phyloP scores from a whole-genome alignment of 345 rosid species.

The Gossypium arboreum region DNA sequence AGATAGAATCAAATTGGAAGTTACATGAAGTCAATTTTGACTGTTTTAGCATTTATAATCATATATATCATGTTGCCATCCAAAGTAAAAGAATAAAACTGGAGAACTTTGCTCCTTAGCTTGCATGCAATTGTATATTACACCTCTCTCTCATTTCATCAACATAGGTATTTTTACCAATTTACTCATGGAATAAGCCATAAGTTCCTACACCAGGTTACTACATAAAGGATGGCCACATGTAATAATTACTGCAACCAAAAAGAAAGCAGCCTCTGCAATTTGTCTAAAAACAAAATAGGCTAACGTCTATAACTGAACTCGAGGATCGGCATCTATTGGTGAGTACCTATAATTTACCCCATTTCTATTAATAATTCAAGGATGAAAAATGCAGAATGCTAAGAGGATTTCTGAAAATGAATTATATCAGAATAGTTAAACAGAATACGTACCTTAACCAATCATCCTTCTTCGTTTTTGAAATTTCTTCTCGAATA shows the following conservation, averaged over 20 bases:
- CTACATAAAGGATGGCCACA: neutral
- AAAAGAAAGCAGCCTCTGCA: neutral
- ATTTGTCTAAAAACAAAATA: neutral
- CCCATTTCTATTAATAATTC: neutral
- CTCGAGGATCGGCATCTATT: neutral
- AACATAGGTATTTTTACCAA: neutral
- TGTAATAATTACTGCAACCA: neutral
- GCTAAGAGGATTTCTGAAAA: slow-evolving; percentile 4
- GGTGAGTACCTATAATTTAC: neutral
- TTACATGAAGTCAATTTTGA: neutral
- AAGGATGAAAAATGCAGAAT: neutral
- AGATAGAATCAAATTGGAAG: neutral
- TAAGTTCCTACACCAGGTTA: neutral
- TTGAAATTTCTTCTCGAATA: slow-evolving; percentile 49
- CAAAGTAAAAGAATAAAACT: neutral
- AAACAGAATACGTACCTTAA: slow-evolving; percentile 39
- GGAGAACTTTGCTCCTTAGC: neutral
- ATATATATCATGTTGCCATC: neutral
- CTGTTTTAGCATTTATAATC: neutral
- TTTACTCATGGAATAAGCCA: neutral
- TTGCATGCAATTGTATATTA: slow-evolving; percentile 1
- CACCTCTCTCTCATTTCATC: slow-evolving; percentile 1
- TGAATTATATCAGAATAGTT: slow-evolving; percentile 7
- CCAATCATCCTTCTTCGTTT: slow-evolving; percentile 53
- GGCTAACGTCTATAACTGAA: neutral